Percentiles rank a stretch among this genome's conserved stretches.
These are phyloP conservation scores for Dactylorhiza incarnata DNA, from an alignment of 106 monocot species.

Conservation along the genomic window DNA sequence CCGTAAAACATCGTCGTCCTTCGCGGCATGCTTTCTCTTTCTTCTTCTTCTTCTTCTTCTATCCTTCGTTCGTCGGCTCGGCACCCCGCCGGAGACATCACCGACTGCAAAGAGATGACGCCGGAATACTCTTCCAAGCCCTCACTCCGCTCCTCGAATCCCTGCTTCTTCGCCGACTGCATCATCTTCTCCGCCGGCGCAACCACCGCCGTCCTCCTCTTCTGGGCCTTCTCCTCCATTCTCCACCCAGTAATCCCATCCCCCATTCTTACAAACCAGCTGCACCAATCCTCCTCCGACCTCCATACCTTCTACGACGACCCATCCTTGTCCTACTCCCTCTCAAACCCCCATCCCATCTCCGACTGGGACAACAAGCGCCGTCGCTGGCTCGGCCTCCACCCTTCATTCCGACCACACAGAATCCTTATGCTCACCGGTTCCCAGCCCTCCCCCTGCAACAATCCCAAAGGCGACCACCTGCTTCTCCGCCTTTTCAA, in stretches of 20 bases:
- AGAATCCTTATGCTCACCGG: constrained; percentile 56
- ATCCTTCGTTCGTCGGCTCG: no score
- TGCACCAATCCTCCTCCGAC: not conserved
- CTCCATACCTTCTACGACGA: constrained; percentile 14
- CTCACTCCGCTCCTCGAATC: not conserved
- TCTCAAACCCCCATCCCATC: not conserved
- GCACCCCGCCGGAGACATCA: no score
- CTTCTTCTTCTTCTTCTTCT: no score
- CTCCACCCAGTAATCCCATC: not conserved
- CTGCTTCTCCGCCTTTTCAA: constrained; percentile 59
- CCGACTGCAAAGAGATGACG: not conserved
- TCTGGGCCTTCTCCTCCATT: not conserved
- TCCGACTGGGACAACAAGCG: constrained; percentile 18
- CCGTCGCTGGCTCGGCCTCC: constrained; percentile 4
- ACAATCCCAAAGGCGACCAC: constrained; percentile 25
- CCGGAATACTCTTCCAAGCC: not conserved
- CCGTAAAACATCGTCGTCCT: no score
- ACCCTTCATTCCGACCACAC: not conserved
- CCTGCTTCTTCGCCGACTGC: not conserved
- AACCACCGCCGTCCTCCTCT: not conserved
- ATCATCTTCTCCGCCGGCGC: not conserved
- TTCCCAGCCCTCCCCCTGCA: constrained; percentile 45
- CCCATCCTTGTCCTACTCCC: constrained; percentile 8
- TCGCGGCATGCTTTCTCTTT: no score
- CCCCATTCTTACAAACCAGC: not conserved